Percentiles rank a stretch among this genome's conserved stretches.
Evolutionary conservation across 768 basidiomycete genomes (phyloP).

Genomic region (Guyanaporus albipodus): DNA sequence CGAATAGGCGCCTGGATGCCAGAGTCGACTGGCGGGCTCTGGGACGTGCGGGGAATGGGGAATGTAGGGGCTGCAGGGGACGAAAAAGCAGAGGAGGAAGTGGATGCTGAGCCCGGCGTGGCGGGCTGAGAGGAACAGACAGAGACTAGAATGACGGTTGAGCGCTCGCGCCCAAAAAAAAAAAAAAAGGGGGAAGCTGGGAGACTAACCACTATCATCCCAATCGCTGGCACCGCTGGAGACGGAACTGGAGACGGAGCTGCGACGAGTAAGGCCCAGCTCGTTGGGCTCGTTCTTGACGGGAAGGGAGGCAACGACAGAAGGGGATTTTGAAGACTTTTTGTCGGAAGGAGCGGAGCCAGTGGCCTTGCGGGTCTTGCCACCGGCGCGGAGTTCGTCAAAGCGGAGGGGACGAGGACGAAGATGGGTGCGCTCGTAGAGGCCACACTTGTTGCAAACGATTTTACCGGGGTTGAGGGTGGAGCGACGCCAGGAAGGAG

Average conservation of each 20-base stretch:
- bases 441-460: slow-evolving; percentile 91
- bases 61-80: slow-evolving; percentile 59
- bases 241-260: slow-evolving; percentile 57
- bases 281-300: slow-evolving; percentile 68
- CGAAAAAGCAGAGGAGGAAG: slow-evolving; percentile 64
- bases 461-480: slow-evolving; percentile 91
- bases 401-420: slow-evolving; percentile 80
- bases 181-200: not conserved
- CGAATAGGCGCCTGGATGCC: slow-evolving; percentile 50
- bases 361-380: slow-evolving; percentile 63
- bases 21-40: slow-evolving; percentile 47
- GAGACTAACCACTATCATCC: slow-evolving; percentile 69
- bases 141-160: slow-evolving; percentile 17
- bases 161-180: no score
- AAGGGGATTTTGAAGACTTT: slow-evolving; percentile 32
- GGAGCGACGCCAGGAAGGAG: slow-evolving; percentile 82
- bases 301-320: slow-evolving; percentile 34
- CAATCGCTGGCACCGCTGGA: slow-evolving; percentile 63
- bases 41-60: slow-evolving; percentile 55
- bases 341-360: slow-evolving; percentile 25
- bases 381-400: slow-evolving; percentile 83
- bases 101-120: slow-evolving; percentile 46
- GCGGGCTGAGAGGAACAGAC: slow-evolving; percentile 33
- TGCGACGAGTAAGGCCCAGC: slow-evolving; percentile 48
- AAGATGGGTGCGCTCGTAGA: slow-evolving; percentile 86